Evolutionary conservation across 495 filamentous ascomycete genomes (phyloP).

Genomic region (Tuber brumale): DNA sequence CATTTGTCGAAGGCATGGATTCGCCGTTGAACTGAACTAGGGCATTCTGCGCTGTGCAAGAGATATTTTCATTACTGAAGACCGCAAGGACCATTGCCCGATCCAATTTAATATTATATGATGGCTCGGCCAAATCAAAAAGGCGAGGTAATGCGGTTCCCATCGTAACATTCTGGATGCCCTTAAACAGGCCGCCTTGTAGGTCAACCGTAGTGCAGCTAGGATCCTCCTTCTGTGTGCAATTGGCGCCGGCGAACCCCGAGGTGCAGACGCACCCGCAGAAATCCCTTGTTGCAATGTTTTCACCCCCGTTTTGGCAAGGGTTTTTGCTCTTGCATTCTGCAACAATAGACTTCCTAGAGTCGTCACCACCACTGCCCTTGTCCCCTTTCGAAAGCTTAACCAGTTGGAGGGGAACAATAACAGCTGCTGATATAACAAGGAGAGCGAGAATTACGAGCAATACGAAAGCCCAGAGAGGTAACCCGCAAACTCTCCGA

Average conservation of each 20-base stretch:
- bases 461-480: conserved; percentile 68
- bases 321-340: conserved; percentile 51
- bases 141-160: conserved; percentile 70
- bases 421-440: conserved; percentile 75
- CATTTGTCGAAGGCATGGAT: conserved; percentile 44
- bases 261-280: conserved; percentile 85
- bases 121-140: conserved; percentile 55
- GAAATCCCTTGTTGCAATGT: conserved; percentile 54
- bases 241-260: conserved; percentile 74
- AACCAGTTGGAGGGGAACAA: conserved; percentile 78
- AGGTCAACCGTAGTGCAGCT: conserved; percentile 61
- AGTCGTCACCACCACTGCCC: conserved; percentile 36
- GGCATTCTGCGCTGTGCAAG: conserved; percentile 74
- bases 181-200: conserved; percentile 42
- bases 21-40: conserved; percentile 71
- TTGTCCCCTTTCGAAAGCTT: conserved; percentile 59
- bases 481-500: conserved; percentile 70
- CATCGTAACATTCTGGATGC: conserved; percentile 64
- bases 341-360: conserved; percentile 43
- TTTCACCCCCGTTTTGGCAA: conserved; percentile 78
- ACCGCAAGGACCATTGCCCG: conserved; percentile 60
- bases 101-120: conserved; percentile 71
- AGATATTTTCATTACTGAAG: conserved; percentile 65
- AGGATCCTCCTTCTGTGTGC: conserved; percentile 53
- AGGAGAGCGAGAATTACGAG: conserved; percentile 62